A percentile compares a stretch with the other conserved stretches of the same genome.
phyloP scores from a whole-genome alignment of 1,139 yeast species.

The Taphrina sp. region DNA sequence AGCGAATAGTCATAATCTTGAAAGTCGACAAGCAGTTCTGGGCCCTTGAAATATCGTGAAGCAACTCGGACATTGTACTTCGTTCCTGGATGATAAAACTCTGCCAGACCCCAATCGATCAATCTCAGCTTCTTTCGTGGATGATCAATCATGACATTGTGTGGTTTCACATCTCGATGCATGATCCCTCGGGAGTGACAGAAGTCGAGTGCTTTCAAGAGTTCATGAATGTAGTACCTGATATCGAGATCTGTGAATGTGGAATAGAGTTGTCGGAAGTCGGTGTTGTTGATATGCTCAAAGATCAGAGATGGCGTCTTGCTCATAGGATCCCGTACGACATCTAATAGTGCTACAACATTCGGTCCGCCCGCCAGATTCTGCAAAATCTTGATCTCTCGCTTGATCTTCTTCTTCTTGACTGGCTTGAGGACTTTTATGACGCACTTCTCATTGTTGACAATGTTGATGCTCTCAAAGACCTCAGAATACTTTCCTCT shows the following conservation, averaged over 20 bases:
- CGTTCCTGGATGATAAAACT: slow-evolving; percentile 90
- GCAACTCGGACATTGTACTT: slow-evolving; percentile 97
- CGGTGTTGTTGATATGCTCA: slow-evolving; percentile 86
- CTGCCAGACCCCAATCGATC: slow-evolving; percentile 99
- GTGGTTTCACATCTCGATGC: slow-evolving; percentile 99
- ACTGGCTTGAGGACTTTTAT: slow-evolving; percentile 96
- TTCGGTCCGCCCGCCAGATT: slow-evolving; percentile 86
- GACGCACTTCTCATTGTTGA: slow-evolving; percentile 52
- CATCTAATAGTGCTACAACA: slow-evolving; percentile 74
- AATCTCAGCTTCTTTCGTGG: slow-evolving; percentile 65
- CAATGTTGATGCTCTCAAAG: slow-evolving; percentile 66
- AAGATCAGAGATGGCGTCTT: slow-evolving; percentile 92
- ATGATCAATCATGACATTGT: slow-evolving; percentile 97
- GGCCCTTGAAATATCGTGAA: slow-evolving; percentile 96
- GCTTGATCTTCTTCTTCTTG: slow-evolving; percentile 89
- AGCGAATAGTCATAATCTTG: slow-evolving; percentile 80
- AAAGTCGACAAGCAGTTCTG: slow-evolving; percentile 89
- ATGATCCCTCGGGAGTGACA: slow-evolving; percentile 97
- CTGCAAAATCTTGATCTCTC: slow-evolving; percentile 90
- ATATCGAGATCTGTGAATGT: slow-evolving; percentile 79
- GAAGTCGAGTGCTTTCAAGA: slow-evolving; percentile 84
- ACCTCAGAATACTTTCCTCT: slow-evolving; percentile 98
- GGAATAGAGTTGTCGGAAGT: slow-evolving; percentile 88
- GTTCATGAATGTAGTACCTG: slow-evolving; percentile 82
- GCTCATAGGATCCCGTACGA: slow-evolving; percentile 84